Conservation (phyloP, 257 asterid species). For the Jacaranda mimosifolia region DNA sequence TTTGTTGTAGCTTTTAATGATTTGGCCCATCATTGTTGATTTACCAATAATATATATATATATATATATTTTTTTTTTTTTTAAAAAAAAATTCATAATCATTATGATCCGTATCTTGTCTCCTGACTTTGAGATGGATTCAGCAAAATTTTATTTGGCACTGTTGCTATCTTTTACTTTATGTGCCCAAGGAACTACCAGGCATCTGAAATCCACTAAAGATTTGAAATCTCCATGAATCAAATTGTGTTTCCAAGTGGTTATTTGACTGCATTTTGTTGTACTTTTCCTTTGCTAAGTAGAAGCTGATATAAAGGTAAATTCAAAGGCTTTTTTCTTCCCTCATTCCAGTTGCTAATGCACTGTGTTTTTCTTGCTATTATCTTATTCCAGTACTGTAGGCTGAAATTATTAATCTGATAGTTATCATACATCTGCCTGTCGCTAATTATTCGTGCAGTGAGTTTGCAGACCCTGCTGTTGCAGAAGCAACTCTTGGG, state of each 20-base stretch:
- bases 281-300: conserved; percentile 23
- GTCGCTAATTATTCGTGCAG: conserved; percentile 61
- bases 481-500: conserved; percentile 87
- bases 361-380: conserved; percentile 20
- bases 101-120: neutral
- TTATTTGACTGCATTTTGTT: conserved; percentile 22
- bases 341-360: conserved; percentile 7
- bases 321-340: conserved; percentile 12
- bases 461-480: conserved; percentile 95
- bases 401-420: conserved; percentile 14
- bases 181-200: conserved; percentile 24
- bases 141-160: conserved; percentile 11
- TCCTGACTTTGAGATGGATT: conserved; percentile 24
- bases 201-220: conserved; percentile 11
- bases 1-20: conserved; percentile 4
- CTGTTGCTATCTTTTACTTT: conserved; percentile 5
- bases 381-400: conserved; percentile 6
- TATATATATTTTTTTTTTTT: too few species aligned
- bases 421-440: conserved; percentile 17
- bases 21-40: neutral
- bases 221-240: conserved; percentile 8
- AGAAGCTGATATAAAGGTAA: conserved; percentile 29
- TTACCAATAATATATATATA: too few species aligned
- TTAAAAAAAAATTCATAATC: neutral
- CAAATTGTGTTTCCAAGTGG: neutral